Conservation (phyloP, 1,284 basidiomycete genomes). For the Hortiboletus rubellus region DNA sequence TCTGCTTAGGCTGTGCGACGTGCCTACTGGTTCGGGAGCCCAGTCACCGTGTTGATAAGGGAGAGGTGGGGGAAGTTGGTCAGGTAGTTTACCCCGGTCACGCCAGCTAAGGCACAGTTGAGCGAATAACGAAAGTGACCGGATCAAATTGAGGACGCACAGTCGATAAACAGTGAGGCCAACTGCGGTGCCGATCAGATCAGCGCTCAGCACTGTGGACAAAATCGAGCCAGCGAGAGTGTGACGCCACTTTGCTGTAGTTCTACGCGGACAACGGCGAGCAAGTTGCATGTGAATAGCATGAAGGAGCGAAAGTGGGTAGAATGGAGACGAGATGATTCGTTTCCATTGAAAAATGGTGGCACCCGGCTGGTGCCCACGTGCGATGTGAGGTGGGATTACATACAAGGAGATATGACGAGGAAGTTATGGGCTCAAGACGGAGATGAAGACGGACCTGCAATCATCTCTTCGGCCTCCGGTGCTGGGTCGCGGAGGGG, state of each 20-base stretch:
- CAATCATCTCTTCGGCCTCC: constrained; percentile 47
- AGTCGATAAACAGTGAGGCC: constrained; percentile 80
- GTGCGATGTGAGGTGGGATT: constrained; percentile 26
- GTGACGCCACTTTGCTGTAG: constrained; percentile 57
- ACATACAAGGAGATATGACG: constrained; percentile 23
- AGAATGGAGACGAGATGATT: constrained; percentile 16
- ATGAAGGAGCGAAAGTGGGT: constrained; percentile 32
- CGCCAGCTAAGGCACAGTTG: constrained; percentile 48
- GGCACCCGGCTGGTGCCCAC: constrained; percentile 18
- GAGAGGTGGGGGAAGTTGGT: constrained; percentile 50
- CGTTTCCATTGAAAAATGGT: constrained; percentile 9
- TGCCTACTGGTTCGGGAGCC: constrained; percentile 35
- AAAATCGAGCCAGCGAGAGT: constrained; percentile 76
- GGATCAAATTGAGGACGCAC: constrained; percentile 45
- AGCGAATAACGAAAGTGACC: not conserved
- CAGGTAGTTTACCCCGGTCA: constrained; percentile 60
- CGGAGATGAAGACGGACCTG: constrained; percentile 42
- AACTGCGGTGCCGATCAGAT: constrained; percentile 78
- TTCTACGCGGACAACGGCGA: constrained; percentile 48
- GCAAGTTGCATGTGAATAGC: constrained; percentile 33
- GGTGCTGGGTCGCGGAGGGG: constrained; percentile 35
- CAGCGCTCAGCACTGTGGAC: constrained; percentile 76
- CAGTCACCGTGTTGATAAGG: constrained; percentile 66
- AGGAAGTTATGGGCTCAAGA: not conserved
- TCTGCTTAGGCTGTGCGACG: constrained; percentile 17